Percentiles rank a stretch among this genome's conserved stretches.
phyloP scores from a whole-genome alignment of 805 yeast genomes.

The Saccharomycopsis guyanensis region DNA sequence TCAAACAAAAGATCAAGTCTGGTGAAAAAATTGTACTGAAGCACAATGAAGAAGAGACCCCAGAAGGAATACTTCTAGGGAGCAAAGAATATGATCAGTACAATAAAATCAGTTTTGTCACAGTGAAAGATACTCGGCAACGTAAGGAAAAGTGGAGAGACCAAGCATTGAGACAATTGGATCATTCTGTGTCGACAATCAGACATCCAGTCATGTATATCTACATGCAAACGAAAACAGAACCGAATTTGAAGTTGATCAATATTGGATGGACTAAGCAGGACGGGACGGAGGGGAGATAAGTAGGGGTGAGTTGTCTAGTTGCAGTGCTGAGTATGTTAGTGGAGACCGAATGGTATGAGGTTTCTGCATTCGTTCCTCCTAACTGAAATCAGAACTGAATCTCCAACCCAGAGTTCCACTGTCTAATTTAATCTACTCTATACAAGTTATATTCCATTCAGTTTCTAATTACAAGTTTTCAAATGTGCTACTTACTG shows the following conservation, averaged over 20 bases:
- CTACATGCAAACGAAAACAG: neutral
- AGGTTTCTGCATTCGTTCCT: too few relatives aligned
- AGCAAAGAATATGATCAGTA: too few relatives aligned
- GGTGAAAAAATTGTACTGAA: neutral
- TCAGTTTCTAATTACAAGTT: too few relatives aligned
- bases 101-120: neutral
- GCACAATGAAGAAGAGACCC: neutral
- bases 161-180: neutral
- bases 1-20: slow-evolving; percentile 3
- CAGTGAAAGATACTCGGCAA: neutral
- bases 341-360: too few relatives aligned
- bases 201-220: neutral
- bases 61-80: too few relatives aligned
- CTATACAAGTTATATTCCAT: too few relatives aligned
- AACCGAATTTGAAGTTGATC: neutral
- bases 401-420: too few relatives aligned
- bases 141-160: neutral
- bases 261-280: neutral
- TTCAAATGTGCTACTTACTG: too few relatives aligned
- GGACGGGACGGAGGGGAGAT: neutral
- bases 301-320: too few relatives aligned
- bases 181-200: neutral
- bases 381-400: too few relatives aligned
- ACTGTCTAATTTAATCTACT: too few relatives aligned
- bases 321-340: too few relatives aligned